phyloP scores from a whole-genome alignment of 139 green algal genomes.

The Raphidocelis subcapitata region DNA sequence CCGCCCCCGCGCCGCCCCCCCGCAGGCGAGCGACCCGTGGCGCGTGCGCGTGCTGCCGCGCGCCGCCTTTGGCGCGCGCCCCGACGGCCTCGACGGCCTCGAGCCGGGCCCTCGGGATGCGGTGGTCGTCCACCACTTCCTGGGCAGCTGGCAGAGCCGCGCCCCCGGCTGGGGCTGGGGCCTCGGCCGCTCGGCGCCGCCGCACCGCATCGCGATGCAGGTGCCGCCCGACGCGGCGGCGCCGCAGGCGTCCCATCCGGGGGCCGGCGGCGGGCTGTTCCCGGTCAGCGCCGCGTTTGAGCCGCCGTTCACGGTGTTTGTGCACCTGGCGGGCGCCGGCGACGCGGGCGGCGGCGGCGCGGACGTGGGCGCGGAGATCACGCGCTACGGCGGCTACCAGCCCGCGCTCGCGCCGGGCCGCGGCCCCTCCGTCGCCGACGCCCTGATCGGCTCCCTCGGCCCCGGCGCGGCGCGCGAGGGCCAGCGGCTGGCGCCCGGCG shows the following conservation, averaged over 20 bases:
- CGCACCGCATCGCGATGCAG: slow-evolving; percentile 27
- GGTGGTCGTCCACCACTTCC: slow-evolving; percentile 75
- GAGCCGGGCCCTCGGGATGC: slow-evolving; percentile 54
- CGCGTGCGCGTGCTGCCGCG: slow-evolving; percentile 75
- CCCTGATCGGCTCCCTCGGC: slow-evolving; percentile 67
- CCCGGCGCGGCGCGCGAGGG: neutral
- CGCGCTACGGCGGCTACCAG: slow-evolving; percentile 76
- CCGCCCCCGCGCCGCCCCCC: no score
- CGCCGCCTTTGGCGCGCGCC: slow-evolving; percentile 67
- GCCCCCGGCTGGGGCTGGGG: no score
- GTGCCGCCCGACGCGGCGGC: slow-evolving; percentile 3
- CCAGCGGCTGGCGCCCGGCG: neutral
- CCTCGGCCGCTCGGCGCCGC: slow-evolving; percentile 36
- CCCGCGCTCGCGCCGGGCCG: slow-evolving; percentile 34
- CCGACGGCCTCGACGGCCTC: slow-evolving; percentile 42
- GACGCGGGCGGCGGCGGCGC: slow-evolving; percentile 52
- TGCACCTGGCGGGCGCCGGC: slow-evolving; percentile 51
- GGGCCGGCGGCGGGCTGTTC: slow-evolving; percentile 41
- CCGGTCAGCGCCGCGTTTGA: slow-evolving; percentile 65
- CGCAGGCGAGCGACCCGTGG: slow-evolving; percentile 53
- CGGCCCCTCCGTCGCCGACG: slow-evolving; percentile 69
- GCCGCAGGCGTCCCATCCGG: neutral
- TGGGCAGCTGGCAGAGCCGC: slow-evolving; percentile 75
- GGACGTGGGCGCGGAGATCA: slow-evolving; percentile 62
- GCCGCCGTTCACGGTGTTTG: slow-evolving; percentile 77